These are phyloP conservation scores for Pyrenochaeta sp. DNA, from an alignment of 2,329 filamentous ascomycete genomes.

Conservation along the genomic window DNA sequence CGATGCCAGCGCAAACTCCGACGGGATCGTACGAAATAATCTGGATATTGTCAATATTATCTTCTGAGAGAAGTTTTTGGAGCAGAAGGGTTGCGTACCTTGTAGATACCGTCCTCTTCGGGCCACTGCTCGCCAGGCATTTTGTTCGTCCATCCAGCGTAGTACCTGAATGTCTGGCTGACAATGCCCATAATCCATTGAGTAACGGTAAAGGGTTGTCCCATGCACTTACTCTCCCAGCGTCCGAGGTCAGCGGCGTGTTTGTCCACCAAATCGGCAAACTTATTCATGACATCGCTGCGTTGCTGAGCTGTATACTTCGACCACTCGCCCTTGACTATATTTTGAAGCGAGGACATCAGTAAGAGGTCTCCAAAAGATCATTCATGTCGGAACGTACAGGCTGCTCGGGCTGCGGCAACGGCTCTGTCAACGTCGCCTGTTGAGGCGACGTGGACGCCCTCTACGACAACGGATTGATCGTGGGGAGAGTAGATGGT, in stretches of 20 bases:
- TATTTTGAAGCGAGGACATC: no score
- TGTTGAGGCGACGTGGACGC: constrained; percentile 28
- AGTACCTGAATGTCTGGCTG: constrained; percentile 24
- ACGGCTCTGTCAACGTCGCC: constrained; percentile 38
- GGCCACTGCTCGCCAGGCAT: constrained; percentile 24
- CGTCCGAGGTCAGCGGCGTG: constrained; percentile 14
- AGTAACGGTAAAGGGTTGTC: constrained; percentile 15
- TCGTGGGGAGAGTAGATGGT: constrained; percentile 34
- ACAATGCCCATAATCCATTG: constrained; percentile 14
- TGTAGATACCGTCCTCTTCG: constrained; percentile 26
- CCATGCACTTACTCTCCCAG: constrained; percentile 26
- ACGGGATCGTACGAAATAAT: constrained; percentile 40
- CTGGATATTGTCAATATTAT: neutral
- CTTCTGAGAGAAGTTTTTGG: no score
- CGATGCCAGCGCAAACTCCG: constrained; percentile 39
- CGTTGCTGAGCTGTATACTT: constrained; percentile 29
- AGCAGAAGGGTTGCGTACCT: no score
- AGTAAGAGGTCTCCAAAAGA: no score
- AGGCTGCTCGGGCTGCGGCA: constrained; percentile 31
- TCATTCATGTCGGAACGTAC: no score
- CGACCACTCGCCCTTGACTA: constrained; percentile 29
- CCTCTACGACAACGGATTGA: constrained; percentile 29
- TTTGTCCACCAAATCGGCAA: constrained; percentile 34
- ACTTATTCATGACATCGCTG: constrained; percentile 28
- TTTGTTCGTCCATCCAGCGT: constrained; percentile 34